Conservation (phyloP, 495 filamentous ascomycete species). For the Penicillium ochrochloron region DNA sequence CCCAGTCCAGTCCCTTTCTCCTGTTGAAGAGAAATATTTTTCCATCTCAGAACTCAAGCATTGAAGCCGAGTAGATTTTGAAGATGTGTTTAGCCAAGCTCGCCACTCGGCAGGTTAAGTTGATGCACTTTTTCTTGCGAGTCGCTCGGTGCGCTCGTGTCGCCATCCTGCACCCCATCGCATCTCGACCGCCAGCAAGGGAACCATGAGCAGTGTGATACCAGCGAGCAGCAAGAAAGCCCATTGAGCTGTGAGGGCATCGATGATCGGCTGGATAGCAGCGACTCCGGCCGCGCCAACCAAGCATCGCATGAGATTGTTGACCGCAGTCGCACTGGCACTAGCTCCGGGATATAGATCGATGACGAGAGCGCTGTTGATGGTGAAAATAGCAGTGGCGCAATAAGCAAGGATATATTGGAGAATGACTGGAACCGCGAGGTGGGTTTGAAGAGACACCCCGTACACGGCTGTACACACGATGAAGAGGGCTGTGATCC, state of each 20-base stretch:
- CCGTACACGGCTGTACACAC: constrained; percentile 37
- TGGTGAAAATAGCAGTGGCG: constrained; percentile 54
- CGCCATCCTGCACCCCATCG: constrained; percentile 54
- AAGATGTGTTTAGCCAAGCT: neutral
- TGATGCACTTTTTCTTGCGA: constrained; percentile 20
- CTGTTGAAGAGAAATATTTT: constrained; percentile 6
- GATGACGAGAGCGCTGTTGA: constrained; percentile 64
- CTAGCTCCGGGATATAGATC: constrained; percentile 67
- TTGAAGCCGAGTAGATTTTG: neutral
- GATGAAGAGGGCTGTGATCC: constrained; percentile 44
- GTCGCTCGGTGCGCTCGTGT: constrained; percentile 32
- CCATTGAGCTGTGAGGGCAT: constrained; percentile 61
- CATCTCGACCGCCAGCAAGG: constrained; percentile 44
- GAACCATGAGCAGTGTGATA: constrained; percentile 41
- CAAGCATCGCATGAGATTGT: constrained; percentile 71
- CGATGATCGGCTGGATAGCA: constrained; percentile 64
- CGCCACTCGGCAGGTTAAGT: neutral
- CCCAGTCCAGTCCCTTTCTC: neutral
- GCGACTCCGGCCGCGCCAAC: constrained; percentile 70
- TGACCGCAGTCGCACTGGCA: constrained; percentile 70
- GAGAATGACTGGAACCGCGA: constrained; percentile 60
- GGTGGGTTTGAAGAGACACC: constrained; percentile 35
- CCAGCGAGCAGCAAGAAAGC: constrained; percentile 64
- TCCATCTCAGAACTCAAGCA: neutral
- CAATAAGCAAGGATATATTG: constrained; percentile 56